These are phyloP conservation scores for Hortiboletus flavorubellus DNA, from an alignment of 768 basidiomycete genomes.

Conservation along the genomic window DNA sequence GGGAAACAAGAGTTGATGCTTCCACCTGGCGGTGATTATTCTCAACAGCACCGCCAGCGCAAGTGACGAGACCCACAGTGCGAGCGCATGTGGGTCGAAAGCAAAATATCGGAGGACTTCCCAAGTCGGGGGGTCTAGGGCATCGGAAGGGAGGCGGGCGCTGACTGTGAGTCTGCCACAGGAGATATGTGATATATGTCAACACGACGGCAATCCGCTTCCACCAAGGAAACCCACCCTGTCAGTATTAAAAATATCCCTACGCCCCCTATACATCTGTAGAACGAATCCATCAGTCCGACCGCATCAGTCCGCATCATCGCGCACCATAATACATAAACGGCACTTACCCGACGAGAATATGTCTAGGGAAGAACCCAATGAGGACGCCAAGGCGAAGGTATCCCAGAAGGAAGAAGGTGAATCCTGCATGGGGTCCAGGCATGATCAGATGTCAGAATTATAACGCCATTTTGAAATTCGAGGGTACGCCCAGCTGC, in stretches of 20 bases:
- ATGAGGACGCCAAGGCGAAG: slow-evolving; percentile 82
- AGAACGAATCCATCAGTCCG: not conserved
- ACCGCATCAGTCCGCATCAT: not conserved
- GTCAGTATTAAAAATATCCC: slow-evolving; percentile 90
- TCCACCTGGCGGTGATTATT: slow-evolving; percentile 71
- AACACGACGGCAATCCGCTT: not conserved
- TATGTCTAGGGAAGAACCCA: slow-evolving; percentile 95
- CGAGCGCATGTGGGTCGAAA: slow-evolving; percentile 55
- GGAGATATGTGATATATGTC: too few species aligned
- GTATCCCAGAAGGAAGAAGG: slow-evolving; percentile 84
- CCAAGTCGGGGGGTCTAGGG: slow-evolving; percentile 60
- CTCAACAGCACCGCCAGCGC: slow-evolving; percentile 73
- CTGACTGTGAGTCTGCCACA: slow-evolving; percentile 71
- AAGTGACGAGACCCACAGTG: slow-evolving; percentile 79
- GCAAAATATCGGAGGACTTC: slow-evolving; percentile 68
- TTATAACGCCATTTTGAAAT: slow-evolving; percentile 12
- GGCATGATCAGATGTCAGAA: slow-evolving; percentile 5
- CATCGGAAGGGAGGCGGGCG: slow-evolving; percentile 76
- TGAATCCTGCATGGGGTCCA: slow-evolving; percentile 33
- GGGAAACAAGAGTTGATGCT: slow-evolving; percentile 92
- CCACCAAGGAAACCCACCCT: slow-evolving; percentile 47
- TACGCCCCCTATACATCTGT: slow-evolving; percentile 89
- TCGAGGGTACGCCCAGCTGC: not conserved
- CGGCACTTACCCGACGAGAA: slow-evolving; percentile 78
- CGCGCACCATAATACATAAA: not conserved